Evolutionary conservation across 768 basidiomycete genomes (phyloP), one percentile per base, ranked within the genome.

Genomic region (Lentinus tigrinus): DNA sequence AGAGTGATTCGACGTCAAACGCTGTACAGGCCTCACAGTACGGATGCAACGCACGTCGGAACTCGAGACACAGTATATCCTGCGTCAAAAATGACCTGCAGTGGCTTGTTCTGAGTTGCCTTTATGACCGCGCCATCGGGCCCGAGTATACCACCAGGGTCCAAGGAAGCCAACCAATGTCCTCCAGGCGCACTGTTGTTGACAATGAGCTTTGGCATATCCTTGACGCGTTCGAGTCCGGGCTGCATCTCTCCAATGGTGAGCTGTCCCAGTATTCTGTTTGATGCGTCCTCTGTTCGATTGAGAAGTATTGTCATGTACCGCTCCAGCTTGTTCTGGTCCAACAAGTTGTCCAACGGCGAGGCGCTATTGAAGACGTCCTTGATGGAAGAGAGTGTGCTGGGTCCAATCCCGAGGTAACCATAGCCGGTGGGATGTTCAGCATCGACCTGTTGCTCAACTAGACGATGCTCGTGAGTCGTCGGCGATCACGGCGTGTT

Each of bases 51-150:
- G 37, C 47, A 70, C 69, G 59, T 57, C 1, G 72, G 69, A 23
- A 75, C 72, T 52, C 74, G 74, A 5, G 74, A 66, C 16, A 74
- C 55, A 2, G 72, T 68, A 61, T 67, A 74, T 3, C 72, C 68
- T 27, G 67, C 59, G 48, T 72, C 67, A 31, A 73, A 69, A 26
- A 72, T 63, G 28, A 64, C 67, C 16, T 65, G 64, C 14, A 73
- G 60, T 51, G 65, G 64, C 24, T 43, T 51, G 21, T 47, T 48
- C 23, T 49, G 52, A 3, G 60, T 57, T 7, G 54, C 47, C 42
- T 27, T 28, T 21, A 74, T 64, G 7, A 66, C 58, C 34, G 68
- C 40, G 3, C 70, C 72, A 40, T 75, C 73, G 14, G 74, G 73
- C 10, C 74, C 74, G n/a, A 73, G 64, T 44, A 73, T 70, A 14